Conservation (phyloP, 2,329 filamentous ascomycete genomes). For the Hymenotorrendiella dingleyae region DNA sequence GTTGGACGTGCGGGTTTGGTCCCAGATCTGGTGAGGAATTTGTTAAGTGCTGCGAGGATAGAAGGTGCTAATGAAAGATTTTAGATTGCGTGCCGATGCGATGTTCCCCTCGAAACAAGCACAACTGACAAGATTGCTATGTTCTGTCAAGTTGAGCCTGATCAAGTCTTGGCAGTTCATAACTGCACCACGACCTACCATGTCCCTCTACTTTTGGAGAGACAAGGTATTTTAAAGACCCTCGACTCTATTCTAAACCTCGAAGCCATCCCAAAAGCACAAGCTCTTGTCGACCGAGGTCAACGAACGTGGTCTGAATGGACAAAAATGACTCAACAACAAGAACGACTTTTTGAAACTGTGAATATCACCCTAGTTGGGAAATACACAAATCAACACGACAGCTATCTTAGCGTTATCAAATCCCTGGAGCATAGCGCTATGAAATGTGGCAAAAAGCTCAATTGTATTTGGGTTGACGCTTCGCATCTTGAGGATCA, state of each 20-base stretch:
- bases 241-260: constrained; percentile 62
- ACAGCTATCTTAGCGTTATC: constrained; percentile 77
- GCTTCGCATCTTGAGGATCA: constrained; percentile 73
- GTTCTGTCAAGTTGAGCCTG: constrained; percentile 78
- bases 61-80: background rate
- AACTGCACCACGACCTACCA: constrained; percentile 91
- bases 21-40: constrained; percentile 21
- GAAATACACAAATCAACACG: constrained; percentile 81
- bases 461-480: constrained; percentile 81
- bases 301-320: constrained; percentile 55
- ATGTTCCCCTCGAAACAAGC: constrained; percentile 62
- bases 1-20: constrained; percentile 57
- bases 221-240: constrained; percentile 67
- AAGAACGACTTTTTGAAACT: constrained; percentile 59
- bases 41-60: background rate
- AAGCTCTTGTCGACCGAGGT: constrained; percentile 55
- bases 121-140: constrained; percentile 84
- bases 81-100: constrained; percentile 88
- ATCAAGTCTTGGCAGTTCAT: constrained; percentile 84
- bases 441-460: constrained; percentile 75
- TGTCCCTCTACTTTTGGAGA: constrained; percentile 83
- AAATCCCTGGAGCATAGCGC: constrained; percentile 88
- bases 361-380: constrained; percentile 85
- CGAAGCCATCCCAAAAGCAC: constrained; percentile 47
- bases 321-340: constrained; percentile 62